Evolutionary conservation across 306 rosid genomes (phyloP).

Genomic region (Alnus glutinosa): DNA sequence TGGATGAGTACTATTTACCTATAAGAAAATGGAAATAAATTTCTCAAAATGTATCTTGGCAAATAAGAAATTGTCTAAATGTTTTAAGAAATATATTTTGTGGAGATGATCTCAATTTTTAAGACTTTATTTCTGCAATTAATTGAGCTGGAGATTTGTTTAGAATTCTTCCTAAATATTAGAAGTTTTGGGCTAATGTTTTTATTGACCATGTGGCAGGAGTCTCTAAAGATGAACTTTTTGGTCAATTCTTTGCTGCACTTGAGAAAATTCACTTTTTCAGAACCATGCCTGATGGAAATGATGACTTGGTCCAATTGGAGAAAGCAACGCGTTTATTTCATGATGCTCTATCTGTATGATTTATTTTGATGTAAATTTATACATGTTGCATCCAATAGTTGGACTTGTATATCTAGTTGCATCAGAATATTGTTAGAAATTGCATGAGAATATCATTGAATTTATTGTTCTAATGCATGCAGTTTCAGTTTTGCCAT

Average conservation of each 20-base stretch:
- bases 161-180: constrained; percentile 15
- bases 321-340: constrained; percentile 74
- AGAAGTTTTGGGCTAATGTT: neutral
- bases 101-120: neutral
- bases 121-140: neutral
- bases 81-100: neutral
- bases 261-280: constrained; percentile 68
- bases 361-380: constrained; percentile 25
- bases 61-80: neutral
- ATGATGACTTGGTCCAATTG: constrained; percentile 67
- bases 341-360: constrained; percentile 61
- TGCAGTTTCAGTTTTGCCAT: constrained; percentile 1
- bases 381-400: constrained; percentile 6
- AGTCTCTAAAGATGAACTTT: constrained; percentile 77
- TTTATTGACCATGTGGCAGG: constrained; percentile 40
- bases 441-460: neutral
- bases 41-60: neutral
- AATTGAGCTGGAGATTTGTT: neutral
- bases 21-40: neutral
- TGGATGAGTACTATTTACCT: neutral
- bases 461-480: neutral
- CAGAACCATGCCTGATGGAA: constrained; percentile 61
- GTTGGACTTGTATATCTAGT: constrained; percentile 6
- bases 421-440: constrained; percentile 2
- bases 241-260: constrained; percentile 75